These are phyloP conservation scores for Melanopsichium pennsylvanicum DNA, from an alignment of 1,284 basidiomycete species.

Conservation along the genomic window DNA sequence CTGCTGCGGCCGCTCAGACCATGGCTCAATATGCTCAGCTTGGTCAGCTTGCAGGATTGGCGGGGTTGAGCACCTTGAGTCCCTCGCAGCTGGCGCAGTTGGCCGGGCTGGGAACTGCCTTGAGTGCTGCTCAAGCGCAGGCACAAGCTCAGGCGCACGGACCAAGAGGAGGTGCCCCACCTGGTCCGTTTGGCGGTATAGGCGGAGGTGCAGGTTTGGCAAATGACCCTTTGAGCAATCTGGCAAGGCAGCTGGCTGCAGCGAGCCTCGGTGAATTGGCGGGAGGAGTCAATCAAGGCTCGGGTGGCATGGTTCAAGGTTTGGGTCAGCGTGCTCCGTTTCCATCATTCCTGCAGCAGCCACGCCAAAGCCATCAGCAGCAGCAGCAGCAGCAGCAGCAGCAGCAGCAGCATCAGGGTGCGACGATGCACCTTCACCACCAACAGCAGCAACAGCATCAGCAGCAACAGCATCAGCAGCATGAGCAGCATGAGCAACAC, in stretches of 20 bases:
- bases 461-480: constrained; percentile 7
- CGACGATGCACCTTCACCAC: neutral
- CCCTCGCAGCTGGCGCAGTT: constrained; percentile 51
- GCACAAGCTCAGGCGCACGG: constrained; percentile 24
- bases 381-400: constrained; percentile 13
- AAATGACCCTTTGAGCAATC: constrained; percentile 43
- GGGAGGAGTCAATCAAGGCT: too few species aligned
- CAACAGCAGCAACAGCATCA: constrained; percentile 6
- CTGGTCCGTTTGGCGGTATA: constrained; percentile 12
- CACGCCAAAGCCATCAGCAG: constrained; percentile 24
- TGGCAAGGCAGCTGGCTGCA: constrained; percentile 46
- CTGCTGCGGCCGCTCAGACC: constrained; percentile 59
- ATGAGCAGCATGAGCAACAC: constrained; percentile 8
- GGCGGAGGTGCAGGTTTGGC: constrained; percentile 9
- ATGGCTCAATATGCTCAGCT: constrained; percentile 54
- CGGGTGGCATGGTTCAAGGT: constrained; percentile 2
- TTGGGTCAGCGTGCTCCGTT: constrained; percentile 19
- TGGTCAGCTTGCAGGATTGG: constrained; percentile 50
- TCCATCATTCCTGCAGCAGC: constrained; percentile 33
- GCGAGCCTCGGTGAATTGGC: constrained; percentile 27
- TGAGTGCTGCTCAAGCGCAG: constrained; percentile 49
- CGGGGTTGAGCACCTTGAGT: constrained; percentile 50
- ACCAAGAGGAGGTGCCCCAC: constrained; percentile 8
- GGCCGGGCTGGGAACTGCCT: constrained; percentile 44
- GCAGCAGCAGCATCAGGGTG: constrained; percentile 5